Percentiles rank a stretch among this genome's conserved stretches.
These are phyloP conservation scores for Chytriomyces sp. DNA, from an alignment of 192 early-diverging fungal species.

Conservation along the genomic window DNA sequence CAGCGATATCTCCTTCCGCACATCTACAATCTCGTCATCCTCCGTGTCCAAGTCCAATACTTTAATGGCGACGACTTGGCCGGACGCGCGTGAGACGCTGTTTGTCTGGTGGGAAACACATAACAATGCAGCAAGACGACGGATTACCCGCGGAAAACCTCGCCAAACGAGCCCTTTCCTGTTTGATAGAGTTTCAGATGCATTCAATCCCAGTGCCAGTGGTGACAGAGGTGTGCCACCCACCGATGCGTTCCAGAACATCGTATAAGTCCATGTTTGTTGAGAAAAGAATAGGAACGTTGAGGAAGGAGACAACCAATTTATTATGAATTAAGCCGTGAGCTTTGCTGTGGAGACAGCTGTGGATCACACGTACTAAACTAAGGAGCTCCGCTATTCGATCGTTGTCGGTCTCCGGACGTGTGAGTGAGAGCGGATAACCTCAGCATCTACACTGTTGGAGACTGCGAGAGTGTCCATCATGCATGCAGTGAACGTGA, in stretches of 20 bases:
- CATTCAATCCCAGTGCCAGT: not conserved
- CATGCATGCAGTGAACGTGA: no score
- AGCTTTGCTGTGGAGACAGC: no score
- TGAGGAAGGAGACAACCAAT: no score
- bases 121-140: no score
- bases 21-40: constrained; percentile 94
- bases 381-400: no score
- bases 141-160: constrained; percentile 53
- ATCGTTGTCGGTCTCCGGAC: no score
- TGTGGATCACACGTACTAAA: no score
- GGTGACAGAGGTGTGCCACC: not conserved
- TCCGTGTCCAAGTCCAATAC: constrained; percentile 96
- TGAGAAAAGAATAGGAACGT: not conserved
- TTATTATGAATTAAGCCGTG: no score
- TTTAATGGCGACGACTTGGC: constrained; percentile 92
- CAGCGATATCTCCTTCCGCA: constrained; percentile 90
- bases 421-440: no score
- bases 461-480: no score
- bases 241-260: constrained; percentile 47
- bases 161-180: constrained; percentile 65
- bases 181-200: not conserved
- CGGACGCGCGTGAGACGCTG: not conserved
- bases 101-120: not conserved
- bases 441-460: no score
- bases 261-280: constrained; percentile 28